Conservation (phyloP, 208 protist species). For the Leishmania tarentolae region DNA sequence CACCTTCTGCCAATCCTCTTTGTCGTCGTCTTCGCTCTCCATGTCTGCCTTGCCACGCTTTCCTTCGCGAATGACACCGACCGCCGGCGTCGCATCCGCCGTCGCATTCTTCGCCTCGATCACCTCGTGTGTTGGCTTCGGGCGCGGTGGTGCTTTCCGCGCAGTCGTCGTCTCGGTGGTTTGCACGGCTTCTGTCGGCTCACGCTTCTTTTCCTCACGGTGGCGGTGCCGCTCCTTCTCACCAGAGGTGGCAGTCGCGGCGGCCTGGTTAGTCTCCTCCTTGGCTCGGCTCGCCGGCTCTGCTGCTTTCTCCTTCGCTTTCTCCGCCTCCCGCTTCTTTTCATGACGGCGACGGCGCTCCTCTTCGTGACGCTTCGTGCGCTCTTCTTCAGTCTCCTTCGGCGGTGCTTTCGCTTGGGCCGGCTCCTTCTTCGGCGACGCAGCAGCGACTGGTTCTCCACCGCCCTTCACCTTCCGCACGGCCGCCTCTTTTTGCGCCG, state of each 20-base stretch:
- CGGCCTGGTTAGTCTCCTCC: background rate
- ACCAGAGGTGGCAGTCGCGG: conserved; percentile 12
- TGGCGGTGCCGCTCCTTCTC: conserved; percentile 31
- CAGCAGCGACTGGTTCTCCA: background rate
- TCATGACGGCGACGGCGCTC: conserved; percentile 50
- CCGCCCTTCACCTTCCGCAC: conserved; percentile 64
- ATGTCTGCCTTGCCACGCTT: conserved; percentile 28
- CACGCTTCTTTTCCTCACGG: conserved; percentile 40
- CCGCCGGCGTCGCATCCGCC: conserved; percentile 38
- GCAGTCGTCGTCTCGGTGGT: conserved; percentile 33
- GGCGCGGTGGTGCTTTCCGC: conserved; percentile 77
- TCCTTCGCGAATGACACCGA: conserved; percentile 66
- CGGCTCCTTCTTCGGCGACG: background rate
- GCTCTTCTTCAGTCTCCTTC: conserved; percentile 60
- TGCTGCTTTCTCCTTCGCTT: conserved; percentile 26
- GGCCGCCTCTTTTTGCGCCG: conserved; percentile 60
- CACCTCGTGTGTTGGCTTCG: conserved; percentile 80
- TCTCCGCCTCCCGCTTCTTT: conserved; percentile 44
- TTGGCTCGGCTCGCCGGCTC: conserved; percentile 3
- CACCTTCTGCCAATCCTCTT: conserved; percentile 80
- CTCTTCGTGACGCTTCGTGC: conserved; percentile 62
- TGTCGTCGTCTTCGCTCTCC: conserved; percentile 39
- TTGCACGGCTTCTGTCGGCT: conserved; percentile 12
- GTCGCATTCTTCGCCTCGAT: conserved; percentile 42
- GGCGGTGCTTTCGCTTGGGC: background rate